These are phyloP conservation scores for Calonectria honghensis DNA, from an alignment of 2,329 filamentous ascomycete species.

Conservation along the genomic window DNA sequence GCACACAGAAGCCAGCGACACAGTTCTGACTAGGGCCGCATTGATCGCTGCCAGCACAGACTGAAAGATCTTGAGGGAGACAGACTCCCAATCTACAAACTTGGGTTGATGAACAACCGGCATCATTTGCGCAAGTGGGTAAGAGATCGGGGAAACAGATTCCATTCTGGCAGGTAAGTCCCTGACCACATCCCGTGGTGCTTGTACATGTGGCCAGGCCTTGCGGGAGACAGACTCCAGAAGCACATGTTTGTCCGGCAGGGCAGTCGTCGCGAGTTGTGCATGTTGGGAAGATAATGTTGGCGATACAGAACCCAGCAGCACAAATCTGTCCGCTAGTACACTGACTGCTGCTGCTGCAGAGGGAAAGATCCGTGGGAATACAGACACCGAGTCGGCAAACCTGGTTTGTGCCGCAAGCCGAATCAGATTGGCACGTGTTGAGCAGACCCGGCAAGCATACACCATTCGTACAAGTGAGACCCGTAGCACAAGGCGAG, in stretches of 20 bases:
- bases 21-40: constrained; percentile 16
- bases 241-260: background rate
- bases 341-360: background rate
- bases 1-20: constrained; percentile 22
- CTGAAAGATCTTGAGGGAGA: background rate
- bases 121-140: background rate
- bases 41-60: background rate
- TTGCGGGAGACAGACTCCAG: constrained; percentile 17
- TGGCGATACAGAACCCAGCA: constrained; percentile 24
- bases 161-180: constrained; percentile 18
- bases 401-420: constrained; percentile 7
- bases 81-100: constrained; percentile 22
- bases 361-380: background rate
- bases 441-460: background rate
- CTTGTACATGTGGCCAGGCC: background rate
- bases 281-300: constrained; percentile 10
- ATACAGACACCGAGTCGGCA: constrained; percentile 27
- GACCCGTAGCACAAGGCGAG: constrained; percentile 1
- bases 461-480: background rate
- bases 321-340: background rate
- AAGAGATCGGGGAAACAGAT: constrained; percentile 21
- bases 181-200: background rate
- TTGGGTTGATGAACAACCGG: background rate
- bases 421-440: background rate
- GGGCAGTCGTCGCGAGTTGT: constrained; percentile 8